Base-by-base conservation (phyloP, 768 basidiomycete species). In the Sarcodon sp. region DNA sequence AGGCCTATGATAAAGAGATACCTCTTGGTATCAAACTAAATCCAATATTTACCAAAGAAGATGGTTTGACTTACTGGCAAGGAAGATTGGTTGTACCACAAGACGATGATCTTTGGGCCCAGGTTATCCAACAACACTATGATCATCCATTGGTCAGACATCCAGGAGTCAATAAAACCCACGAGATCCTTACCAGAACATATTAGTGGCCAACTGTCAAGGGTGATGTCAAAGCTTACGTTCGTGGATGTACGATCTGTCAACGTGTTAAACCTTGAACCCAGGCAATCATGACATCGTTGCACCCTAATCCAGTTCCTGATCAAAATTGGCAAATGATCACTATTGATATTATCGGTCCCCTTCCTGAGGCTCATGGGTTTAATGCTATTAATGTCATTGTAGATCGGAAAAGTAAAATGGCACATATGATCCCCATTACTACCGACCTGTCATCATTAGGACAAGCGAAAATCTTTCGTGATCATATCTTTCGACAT, bases 201-300 rank as follows among this genome's bases (percentile, higher is more conserved):
- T 64, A 51, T 52, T 57, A 45, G 48, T 67, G 60, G 61, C 60
- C 56, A 8, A 36, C 43, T 2, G 53, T 62, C 18, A 35, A 44
- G 32, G 13, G 27, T 7, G 57, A 55, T 47, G 51, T 66, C 27
- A 35, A 53, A 5, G 39, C 51, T 8, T 69, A 66, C 50, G 55
- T 67, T 27, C 16, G 35, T 5, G 44, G 53, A 7, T 66, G 66
- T 50, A 48, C 55, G 3, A 44, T 47, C 1, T 65, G 64, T 48
- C 38, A 49, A 32, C 49, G 51, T 1, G 49, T 41, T 33, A 66
- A 65, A 39, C 13, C 49, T 0, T 34, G 32, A 3, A 50, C 48
- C 3, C 54, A 59, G 31, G 53, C 62, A 8, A 54, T 56, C 1
- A 45, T 10, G 15, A 47, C 47, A 35, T 44, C 43, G 27, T 36